Evolutionary conservation across 441 rosid species (phyloP).

Genomic region (Bocquillonia castaneifolia): DNA sequence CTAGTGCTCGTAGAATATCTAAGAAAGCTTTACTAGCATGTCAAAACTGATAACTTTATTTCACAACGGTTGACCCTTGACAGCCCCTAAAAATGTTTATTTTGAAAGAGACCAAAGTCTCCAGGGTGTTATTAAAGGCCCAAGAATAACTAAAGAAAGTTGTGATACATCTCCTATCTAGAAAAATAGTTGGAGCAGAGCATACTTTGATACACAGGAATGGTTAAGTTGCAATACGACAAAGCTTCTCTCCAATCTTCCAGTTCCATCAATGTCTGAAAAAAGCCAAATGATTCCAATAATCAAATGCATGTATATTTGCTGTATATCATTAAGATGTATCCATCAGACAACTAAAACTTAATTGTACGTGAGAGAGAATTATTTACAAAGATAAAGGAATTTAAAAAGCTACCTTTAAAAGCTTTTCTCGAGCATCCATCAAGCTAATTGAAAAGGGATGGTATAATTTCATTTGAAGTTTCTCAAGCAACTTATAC

Average conservation of each 20-base stretch:
- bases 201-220: conserved; percentile 84
- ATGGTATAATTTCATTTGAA: conserved; percentile 66
- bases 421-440: conserved; percentile 74
- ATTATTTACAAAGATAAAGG: conserved; percentile 5
- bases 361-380: not conserved
- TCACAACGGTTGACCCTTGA: not conserved
- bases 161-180: not conserved
- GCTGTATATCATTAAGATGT: not conserved
- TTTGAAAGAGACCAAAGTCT: not conserved
- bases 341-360: not conserved
- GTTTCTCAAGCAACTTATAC: conserved; percentile 56
- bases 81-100: not conserved
- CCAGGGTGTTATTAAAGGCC: not conserved
- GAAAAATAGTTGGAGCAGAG: conserved; percentile 20
- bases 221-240: conserved; percentile 61
- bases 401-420: conserved; percentile 50
- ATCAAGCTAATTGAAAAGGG: conserved; percentile 63
- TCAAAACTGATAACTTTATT: conserved; percentile 2
- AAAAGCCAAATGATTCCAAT: conserved; percentile 13
- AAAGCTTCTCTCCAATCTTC: conserved; percentile 77
- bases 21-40: not conserved
- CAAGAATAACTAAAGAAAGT: not conserved
- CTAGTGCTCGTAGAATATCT: not conserved
- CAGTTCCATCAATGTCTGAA: conserved; percentile 72
- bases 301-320: conserved; percentile 12